phyloP scores from a whole-genome alignment of 352 stramenopile species.

The Phytophthora rubi region DNA sequence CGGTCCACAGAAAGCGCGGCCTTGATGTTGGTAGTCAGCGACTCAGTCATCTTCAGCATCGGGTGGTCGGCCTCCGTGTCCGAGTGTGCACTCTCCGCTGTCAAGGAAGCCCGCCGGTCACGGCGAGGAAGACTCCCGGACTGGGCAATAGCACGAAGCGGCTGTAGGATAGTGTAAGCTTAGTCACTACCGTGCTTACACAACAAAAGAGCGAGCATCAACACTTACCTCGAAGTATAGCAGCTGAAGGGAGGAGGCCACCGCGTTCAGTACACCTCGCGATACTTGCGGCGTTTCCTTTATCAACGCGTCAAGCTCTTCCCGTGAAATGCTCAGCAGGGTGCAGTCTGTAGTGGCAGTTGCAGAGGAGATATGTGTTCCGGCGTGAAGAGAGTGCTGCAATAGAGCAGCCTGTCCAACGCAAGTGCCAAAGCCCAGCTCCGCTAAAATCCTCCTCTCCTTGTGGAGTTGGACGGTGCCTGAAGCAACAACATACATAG shows the following conservation, averaged over 20 bases:
- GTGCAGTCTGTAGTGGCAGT: slow-evolving; percentile 75
- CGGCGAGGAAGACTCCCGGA: slow-evolving; percentile 68
- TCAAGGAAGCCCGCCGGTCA: slow-evolving; percentile 49
- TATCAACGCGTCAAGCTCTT: slow-evolving; percentile 76
- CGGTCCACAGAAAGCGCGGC: slow-evolving; percentile 70
- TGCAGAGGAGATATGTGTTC: slow-evolving; percentile 73
- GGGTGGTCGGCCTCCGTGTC: slow-evolving; percentile 35
- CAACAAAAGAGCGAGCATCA: neutral
- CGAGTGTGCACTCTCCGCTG: slow-evolving; percentile 22
- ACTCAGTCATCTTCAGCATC: slow-evolving; percentile 61
- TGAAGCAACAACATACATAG: slow-evolving; percentile 81
- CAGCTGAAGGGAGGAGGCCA: slow-evolving; percentile 76
- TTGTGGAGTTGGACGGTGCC: slow-evolving; percentile 85
- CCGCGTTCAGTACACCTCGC: slow-evolving; percentile 77
- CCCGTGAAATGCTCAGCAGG: slow-evolving; percentile 74
- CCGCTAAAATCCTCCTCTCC: slow-evolving; percentile 63
- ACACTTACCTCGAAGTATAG: slow-evolving; percentile 77
- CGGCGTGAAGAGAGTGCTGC: slow-evolving; percentile 65
- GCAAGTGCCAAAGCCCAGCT: slow-evolving; percentile 74
- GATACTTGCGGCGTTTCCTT: slow-evolving; percentile 75
- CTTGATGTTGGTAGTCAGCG: slow-evolving; percentile 69
- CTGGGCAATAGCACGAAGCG: slow-evolving; percentile 66
- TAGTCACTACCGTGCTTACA: neutral
- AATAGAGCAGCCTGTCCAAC: slow-evolving; percentile 80
- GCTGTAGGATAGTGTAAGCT: slow-evolving; percentile 32